These are phyloP conservation scores for Epichloe bromicola DNA, from an alignment of 2,329 filamentous ascomycete species.

Conservation along the genomic window DNA sequence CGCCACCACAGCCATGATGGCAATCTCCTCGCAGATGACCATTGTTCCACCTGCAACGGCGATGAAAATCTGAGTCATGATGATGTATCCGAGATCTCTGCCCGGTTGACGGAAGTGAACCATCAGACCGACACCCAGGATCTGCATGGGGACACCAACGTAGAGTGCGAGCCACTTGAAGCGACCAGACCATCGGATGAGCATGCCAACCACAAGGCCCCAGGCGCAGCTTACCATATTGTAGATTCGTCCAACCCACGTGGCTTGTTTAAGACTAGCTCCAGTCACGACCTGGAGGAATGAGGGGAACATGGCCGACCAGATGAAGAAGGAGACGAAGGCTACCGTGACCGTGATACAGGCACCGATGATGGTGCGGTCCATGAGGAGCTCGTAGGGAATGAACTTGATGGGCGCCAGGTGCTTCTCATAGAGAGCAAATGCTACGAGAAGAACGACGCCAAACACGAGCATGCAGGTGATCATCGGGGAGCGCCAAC, in stretches of 20 bases:
- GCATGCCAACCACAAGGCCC: slow-evolving; percentile 33
- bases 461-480: slow-evolving; percentile 51
- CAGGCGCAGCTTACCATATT: slow-evolving; percentile 37
- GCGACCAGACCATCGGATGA: slow-evolving; percentile 30
- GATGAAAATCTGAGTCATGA: slow-evolving; percentile 42
- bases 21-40: slow-evolving; percentile 41
- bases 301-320: slow-evolving; percentile 42
- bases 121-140: slow-evolving; percentile 33
- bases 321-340: slow-evolving; percentile 37
- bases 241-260: slow-evolving; percentile 31
- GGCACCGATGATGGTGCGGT: slow-evolving; percentile 38
- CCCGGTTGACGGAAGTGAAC: slow-evolving; percentile 24
- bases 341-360: slow-evolving; percentile 31
- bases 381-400: slow-evolving; percentile 34
- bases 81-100: slow-evolving; percentile 31
- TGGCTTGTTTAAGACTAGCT: slow-evolving; percentile 31
- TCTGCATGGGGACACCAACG: slow-evolving; percentile 36
- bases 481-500: slow-evolving; percentile 40
- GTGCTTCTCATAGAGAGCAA: slow-evolving; percentile 43
- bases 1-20: slow-evolving; percentile 41
- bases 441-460: slow-evolving; percentile 39
- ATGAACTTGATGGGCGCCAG: slow-evolving; percentile 46
- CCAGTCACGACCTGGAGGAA: slow-evolving; percentile 40
- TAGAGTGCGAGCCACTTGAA: slow-evolving; percentile 34
- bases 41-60: slow-evolving; percentile 40